Evolutionary conservation across 2,329 filamentous ascomycete species (phyloP).

Genomic region (Epichloe coenophiala): DNA sequence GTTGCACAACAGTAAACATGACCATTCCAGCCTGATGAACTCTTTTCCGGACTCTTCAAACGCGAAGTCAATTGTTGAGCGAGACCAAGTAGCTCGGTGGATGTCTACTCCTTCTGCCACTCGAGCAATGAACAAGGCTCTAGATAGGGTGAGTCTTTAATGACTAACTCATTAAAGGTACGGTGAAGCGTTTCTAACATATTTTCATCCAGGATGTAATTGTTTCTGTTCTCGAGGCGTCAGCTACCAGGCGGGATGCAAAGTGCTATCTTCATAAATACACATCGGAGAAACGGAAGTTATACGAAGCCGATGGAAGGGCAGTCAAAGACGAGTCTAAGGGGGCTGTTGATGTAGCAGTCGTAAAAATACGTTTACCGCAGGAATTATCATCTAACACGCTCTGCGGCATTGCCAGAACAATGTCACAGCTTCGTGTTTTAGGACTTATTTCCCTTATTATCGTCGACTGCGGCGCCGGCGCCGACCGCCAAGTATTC

Average conservation of each 20-base stretch:
- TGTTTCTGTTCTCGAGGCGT: slow-evolving; percentile 73
- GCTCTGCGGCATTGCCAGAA: slow-evolving; percentile 65
- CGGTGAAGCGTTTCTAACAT: neutral
- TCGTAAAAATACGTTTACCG: slow-evolving; percentile 71
- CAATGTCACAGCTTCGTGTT: slow-evolving; percentile 67
- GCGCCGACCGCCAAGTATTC: slow-evolving; percentile 27
- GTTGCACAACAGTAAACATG: neutral
- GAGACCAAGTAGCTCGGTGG: slow-evolving; percentile 8
- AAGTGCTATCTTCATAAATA: slow-evolving; percentile 86
- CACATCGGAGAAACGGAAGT: slow-evolving; percentile 23
- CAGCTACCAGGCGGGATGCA: slow-evolving; percentile 84
- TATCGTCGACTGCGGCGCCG: slow-evolving; percentile 57
- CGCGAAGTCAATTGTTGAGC: neutral
- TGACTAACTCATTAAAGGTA: neutral
- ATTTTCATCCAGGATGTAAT: slow-evolving; percentile 58
- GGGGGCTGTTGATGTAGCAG: slow-evolving; percentile 47
- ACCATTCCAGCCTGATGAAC: neutral
- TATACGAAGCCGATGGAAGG: neutral
- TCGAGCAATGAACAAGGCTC: slow-evolving; percentile 17
- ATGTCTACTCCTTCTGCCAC: slow-evolving; percentile 17
- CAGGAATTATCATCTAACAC: slow-evolving; percentile 56
- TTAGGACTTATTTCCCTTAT: slow-evolving; percentile 74
- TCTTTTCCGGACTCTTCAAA: neutral
- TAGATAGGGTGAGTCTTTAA: slow-evolving; percentile 17
- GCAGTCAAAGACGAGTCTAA: neutral